These are phyloP conservation scores for Dalechampia spathulata DNA, from an alignment of 441 rosid genomes.

Conservation along the genomic window DNA sequence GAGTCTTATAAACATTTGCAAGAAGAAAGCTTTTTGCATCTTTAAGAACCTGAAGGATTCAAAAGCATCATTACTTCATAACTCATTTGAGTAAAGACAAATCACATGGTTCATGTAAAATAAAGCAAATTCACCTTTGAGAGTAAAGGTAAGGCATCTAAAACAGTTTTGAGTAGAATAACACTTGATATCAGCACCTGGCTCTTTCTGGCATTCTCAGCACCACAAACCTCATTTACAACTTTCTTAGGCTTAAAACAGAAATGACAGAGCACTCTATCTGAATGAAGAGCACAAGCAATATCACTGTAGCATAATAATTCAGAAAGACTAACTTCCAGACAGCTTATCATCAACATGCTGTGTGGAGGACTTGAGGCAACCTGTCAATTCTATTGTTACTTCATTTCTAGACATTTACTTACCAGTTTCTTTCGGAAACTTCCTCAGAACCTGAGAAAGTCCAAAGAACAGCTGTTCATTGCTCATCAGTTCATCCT, in stretches of 20 bases:
- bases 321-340: no score
- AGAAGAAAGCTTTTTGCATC: constrained; percentile 89
- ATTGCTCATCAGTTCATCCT: constrained; percentile 97
- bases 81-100: constrained; percentile 7
- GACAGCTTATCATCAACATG: neutral
- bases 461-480: constrained; percentile 96
- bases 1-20: constrained; percentile 61
- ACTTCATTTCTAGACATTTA: constrained; percentile 9
- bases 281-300: constrained; percentile 37
- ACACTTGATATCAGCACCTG: constrained; percentile 86
- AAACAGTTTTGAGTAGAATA: constrained; percentile 89
- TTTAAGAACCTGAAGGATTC: constrained; percentile 63
- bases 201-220: constrained; percentile 76
- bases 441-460: constrained; percentile 90
- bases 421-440: constrained; percentile 95
- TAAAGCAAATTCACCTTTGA: constrained; percentile 44
- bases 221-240: constrained; percentile 51
- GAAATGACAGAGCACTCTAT: constrained; percentile 95
- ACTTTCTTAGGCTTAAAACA: constrained; percentile 95
- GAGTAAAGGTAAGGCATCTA: constrained; percentile 92
- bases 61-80: constrained; percentile 12
- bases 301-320: no score
- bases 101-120: constrained; percentile 8
- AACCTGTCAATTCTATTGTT: constrained; percentile 1
- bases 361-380: neutral